Conservation (phyloP, 2,329 filamentous ascomycete genomes). For the Daldinia sp. region DNA sequence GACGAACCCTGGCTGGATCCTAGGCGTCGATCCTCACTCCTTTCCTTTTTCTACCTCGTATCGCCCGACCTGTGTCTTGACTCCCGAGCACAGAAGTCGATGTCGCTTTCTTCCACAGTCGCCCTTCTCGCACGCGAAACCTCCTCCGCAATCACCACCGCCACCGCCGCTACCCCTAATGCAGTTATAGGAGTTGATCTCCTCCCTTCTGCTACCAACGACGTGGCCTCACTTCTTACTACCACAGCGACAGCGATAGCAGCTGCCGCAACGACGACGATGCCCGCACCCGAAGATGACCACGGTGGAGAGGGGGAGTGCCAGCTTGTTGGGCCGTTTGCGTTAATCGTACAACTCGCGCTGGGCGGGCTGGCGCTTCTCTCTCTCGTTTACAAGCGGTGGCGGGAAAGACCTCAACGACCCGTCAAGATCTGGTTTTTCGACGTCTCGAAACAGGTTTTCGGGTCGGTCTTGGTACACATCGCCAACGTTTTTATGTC, state of each 20-base stretch:
- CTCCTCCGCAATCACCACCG: constrained; percentile 32
- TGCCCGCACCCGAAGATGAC: constrained; percentile 40
- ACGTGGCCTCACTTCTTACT: constrained; percentile 37
- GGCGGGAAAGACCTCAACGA: constrained; percentile 88
- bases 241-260: constrained; percentile 39
- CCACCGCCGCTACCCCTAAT: constrained; percentile 34
- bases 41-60: constrained; percentile 16
- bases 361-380: constrained; percentile 84
- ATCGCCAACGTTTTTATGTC: constrained; percentile 95
- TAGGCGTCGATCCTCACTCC: constrained; percentile 34
- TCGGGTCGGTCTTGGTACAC: constrained; percentile 91
- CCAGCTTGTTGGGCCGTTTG: constrained; percentile 86
- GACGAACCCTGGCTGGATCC: constrained; percentile 34
- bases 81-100: constrained; percentile 32
- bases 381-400: constrained; percentile 91
- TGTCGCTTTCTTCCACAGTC: constrained; percentile 41
- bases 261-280: constrained; percentile 37
- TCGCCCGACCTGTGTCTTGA: constrained; percentile 6
- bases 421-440: constrained; percentile 98
- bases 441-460: constrained; percentile 96
- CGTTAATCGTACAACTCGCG: constrained; percentile 86
- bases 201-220: constrained; percentile 30
- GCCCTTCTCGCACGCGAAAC: constrained; percentile 31
- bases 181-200: constrained; percentile 38
- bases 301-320: constrained; percentile 76